Evolutionary conservation across 306 rosid genomes (phyloP), one percentile per base, ranked within the genome.

Genomic region (Acacia melanoxylon): DNA sequence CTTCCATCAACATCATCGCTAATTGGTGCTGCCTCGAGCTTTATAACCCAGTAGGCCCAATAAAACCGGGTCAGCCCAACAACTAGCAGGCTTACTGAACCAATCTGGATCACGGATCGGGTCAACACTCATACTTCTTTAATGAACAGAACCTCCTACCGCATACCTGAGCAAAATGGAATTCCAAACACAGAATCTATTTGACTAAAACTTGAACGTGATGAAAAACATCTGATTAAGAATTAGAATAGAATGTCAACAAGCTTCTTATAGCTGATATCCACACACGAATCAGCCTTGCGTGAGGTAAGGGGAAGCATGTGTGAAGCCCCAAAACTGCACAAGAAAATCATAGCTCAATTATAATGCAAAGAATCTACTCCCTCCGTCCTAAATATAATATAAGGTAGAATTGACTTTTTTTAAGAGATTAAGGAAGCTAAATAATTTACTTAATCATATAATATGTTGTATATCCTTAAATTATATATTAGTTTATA

Each of bases 321-420:
- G 99, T n/a, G 92, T 82, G 72, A 96, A 96, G 76, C 99, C 98
- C 99, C 99, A 96, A 70, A 96, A 86, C 99, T 96, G 98, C 93
- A 89, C 40, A 51, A 40, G 63, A 81, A 29, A 85, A 82, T 83
- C 10, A 75, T 68, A 75, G 75, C 29, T n/a, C 19, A 80, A 70
- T 80, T 76, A 14, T 5, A 78, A 41, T 17, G 19, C 5, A 27
- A 65, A 73, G 0, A 16, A 16, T 62, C 35, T n/a, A 51, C 35
- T 31, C 35, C 35, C 35, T 31, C 35, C 35, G 35, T 31, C 33
- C 33, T 31, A 31, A 27, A 29, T 29, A 29, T 29, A n/a, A n/a
- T n/a, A n/a, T 1, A 29, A 29, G 35, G 35, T 3, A 31, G 0
- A 31, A 4, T 31, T 31, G 35, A 31, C 35, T 31, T 31, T 31